phyloP scores from a whole-genome alignment of 257 asterid species.

The Solanum appendiculatum region DNA sequence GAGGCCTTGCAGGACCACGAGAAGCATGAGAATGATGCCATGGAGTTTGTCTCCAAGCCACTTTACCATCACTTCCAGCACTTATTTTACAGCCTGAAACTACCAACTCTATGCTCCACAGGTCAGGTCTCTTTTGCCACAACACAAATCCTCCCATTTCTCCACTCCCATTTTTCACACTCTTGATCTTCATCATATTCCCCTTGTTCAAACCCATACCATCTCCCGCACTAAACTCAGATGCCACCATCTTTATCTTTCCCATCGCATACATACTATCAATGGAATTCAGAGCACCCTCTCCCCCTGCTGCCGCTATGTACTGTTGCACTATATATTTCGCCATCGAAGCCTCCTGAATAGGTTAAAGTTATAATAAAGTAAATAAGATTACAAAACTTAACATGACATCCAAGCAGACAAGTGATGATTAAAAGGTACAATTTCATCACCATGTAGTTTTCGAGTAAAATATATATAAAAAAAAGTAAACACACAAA shows the following conservation, averaged over 20 bases:
- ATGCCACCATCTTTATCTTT: slow-evolving; percentile 22
- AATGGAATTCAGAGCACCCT: slow-evolving; percentile 10
- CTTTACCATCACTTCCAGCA: neutral
- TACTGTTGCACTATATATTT: neutral
- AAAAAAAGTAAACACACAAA: no score
- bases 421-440: no score
- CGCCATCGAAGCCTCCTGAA: neutral
- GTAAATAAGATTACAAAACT: neutral
- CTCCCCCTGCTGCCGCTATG: slow-evolving; percentile 34
- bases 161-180: neutral
- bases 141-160: neutral
- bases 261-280: slow-evolving; percentile 3
- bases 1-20: neutral
- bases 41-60: neutral
- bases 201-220: neutral
- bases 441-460: no score
- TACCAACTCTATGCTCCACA: neutral
- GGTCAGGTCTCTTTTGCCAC: neutral
- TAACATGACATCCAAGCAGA: no score
- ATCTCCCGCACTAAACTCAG: slow-evolving; percentile 6
- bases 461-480: no score
- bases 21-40: slow-evolving; percentile 6
- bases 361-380: neutral
- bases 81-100: neutral
- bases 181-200: neutral